phyloP scores from a whole-genome alignment of 1,284 basidiomycete species.

The Cystobasidium slooffiae region DNA sequence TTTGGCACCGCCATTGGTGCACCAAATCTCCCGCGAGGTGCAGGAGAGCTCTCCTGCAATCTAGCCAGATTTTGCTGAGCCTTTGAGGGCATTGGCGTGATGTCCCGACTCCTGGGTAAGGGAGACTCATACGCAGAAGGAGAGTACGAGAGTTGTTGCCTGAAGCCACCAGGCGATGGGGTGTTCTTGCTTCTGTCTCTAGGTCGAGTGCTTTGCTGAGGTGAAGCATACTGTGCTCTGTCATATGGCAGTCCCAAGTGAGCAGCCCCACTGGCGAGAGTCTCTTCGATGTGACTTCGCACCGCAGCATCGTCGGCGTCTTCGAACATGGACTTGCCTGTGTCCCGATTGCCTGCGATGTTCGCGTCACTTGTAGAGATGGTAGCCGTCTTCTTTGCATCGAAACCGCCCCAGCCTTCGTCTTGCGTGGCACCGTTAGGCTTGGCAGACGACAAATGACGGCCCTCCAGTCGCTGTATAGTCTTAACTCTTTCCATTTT shows the following conservation, averaged over 20 bases:
- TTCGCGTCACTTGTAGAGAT: slow-evolving; percentile 47
- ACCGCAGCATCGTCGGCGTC: slow-evolving; percentile 69
- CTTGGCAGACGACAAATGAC: slow-evolving; percentile 57
- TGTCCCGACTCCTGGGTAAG: not conserved
- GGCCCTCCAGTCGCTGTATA: slow-evolving; percentile 81
- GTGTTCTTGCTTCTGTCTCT: slow-evolving; percentile 31
- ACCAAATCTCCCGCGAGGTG: slow-evolving; percentile 21
- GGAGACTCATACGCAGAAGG: slow-evolving; percentile 12
- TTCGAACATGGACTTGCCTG: slow-evolving; percentile 53
- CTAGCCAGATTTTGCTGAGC: slow-evolving; percentile 23
- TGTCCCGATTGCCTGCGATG: slow-evolving; percentile 56
- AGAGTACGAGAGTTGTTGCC: slow-evolving; percentile 24
- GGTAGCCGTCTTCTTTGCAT: slow-evolving; percentile 13
- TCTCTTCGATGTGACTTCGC: slow-evolving; percentile 79
- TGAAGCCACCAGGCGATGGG: slow-evolving; percentile 17
- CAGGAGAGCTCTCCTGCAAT: slow-evolving; percentile 27
- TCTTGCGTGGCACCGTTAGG: slow-evolving; percentile 47
- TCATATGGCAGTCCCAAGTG: slow-evolving; percentile 49
- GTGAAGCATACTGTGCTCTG: slow-evolving; percentile 8
- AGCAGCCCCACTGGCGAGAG: slow-evolving; percentile 73
- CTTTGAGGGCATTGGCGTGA: slow-evolving; percentile 13
- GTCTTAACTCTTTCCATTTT: slow-evolving; percentile 84
- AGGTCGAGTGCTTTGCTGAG: slow-evolving; percentile 34
- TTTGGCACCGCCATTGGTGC: slow-evolving; percentile 15
- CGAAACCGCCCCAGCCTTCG: slow-evolving; percentile 49